Percentiles rank a stretch among this genome's conserved stretches.
Conservation (phyloP, 75 land plant species). For the Pinus tabuliformis region DNA sequence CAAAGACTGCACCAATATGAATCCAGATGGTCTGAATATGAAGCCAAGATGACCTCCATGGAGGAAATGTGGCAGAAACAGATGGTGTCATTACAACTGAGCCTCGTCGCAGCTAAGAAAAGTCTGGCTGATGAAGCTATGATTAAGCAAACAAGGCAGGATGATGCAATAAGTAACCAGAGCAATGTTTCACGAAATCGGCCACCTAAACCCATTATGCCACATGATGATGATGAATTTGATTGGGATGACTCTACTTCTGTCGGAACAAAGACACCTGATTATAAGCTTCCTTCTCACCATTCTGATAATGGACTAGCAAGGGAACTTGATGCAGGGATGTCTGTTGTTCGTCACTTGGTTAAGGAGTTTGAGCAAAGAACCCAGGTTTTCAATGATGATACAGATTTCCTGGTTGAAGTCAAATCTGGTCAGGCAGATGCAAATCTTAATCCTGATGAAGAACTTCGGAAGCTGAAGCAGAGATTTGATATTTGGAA, state of each 20-base stretch:
- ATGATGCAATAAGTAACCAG: slow-evolving; percentile 25
- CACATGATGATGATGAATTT: slow-evolving; percentile 40
- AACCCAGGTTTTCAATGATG: slow-evolving; percentile 75
- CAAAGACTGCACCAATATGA: slow-evolving; percentile 66
- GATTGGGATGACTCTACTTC: slow-evolving; percentile 76
- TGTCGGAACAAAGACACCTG: slow-evolving; percentile 60
- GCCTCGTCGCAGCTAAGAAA: slow-evolving; percentile 80
- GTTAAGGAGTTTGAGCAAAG: slow-evolving; percentile 81
- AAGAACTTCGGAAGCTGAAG: slow-evolving; percentile 70
- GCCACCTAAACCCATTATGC: slow-evolving; percentile 19
- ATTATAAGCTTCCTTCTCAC: slow-evolving; percentile 15
- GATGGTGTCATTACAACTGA: slow-evolving; percentile 56
- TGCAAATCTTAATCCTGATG: slow-evolving; percentile 51
- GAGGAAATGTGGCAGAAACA: slow-evolving; percentile 92
- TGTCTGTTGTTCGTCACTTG: slow-evolving; percentile 44
- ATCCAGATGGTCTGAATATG: slow-evolving; percentile 72
- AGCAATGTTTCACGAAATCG: slow-evolving; percentile 14
- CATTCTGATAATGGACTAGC: slow-evolving; percentile 16
- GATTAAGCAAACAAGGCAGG: slow-evolving; percentile 19
- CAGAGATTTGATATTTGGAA: slow-evolving; percentile 80
- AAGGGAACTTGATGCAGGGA: slow-evolving; percentile 53
- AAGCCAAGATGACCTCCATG: slow-evolving; percentile 78
- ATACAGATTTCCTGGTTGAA: slow-evolving; percentile 64
- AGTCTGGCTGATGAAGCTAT: slow-evolving; percentile 52
- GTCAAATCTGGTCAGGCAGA: slow-evolving; percentile 46